Evolutionary conservation across 441 rosid species (phyloP).

Genomic region (Biscutella auriculata): DNA sequence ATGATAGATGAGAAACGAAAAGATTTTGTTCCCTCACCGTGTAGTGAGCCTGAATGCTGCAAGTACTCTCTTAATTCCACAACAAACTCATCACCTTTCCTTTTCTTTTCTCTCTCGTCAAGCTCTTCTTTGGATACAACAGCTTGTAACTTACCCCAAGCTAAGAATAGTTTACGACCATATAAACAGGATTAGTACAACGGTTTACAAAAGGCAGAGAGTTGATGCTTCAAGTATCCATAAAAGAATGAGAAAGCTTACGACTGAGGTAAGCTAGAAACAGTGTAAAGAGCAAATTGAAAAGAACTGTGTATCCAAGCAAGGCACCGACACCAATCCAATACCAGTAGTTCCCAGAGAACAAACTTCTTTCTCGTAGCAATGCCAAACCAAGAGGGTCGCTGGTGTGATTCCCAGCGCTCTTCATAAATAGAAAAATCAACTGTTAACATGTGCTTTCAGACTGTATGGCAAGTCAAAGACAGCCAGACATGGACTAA

Average conservation of each 20-base stretch:
- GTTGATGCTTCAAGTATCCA: background rate
- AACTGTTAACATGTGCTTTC: constrained; percentile 1
- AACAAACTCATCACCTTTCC: constrained; percentile 63
- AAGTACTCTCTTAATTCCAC: constrained; percentile 77
- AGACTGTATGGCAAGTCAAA: background rate
- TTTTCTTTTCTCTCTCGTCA: constrained; percentile 69
- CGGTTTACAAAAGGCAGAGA: background rate
- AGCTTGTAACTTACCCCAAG: constrained; percentile 71
- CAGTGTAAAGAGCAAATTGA: constrained; percentile 62
- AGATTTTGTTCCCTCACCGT: constrained; percentile 34
- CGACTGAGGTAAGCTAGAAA: constrained; percentile 71
- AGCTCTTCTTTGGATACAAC: constrained; percentile 85
- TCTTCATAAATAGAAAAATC: constrained; percentile 30
- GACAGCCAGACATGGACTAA: background rate
- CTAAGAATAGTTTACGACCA: constrained; percentile 25
- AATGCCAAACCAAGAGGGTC: constrained; percentile 57
- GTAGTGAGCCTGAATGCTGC: constrained; percentile 64
- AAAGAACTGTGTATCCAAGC: constrained; percentile 68
- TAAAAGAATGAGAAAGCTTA: constrained; percentile 33
- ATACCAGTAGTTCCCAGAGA: constrained; percentile 83
- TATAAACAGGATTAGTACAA: constrained; percentile 8
- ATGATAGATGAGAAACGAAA: background rate
- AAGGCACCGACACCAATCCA: constrained; percentile 92
- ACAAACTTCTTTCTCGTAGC: constrained; percentile 58
- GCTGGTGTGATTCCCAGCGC: constrained; percentile 33